Percentiles rank a stretch among this genome's conserved stretches.
These are phyloP conservation scores for Amaranthus hypochondriacus DNA, from an alignment of 148 eudicot genomes.

Conservation along the genomic window DNA sequence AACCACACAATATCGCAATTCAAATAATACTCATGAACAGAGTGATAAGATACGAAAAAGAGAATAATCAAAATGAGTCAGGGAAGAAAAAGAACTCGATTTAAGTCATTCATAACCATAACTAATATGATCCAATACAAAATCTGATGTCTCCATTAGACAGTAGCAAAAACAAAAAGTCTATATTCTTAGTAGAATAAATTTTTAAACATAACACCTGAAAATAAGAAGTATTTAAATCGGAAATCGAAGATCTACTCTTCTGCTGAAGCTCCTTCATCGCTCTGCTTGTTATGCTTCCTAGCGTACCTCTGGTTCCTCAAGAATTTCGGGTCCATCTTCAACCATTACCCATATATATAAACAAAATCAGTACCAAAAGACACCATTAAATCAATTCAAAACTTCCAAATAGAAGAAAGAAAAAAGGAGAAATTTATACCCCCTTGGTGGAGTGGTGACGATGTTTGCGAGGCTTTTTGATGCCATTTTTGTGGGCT, in stretches of 20 bases:
- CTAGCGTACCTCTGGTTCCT: conserved; percentile 96
- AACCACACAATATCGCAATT: too few species aligned
- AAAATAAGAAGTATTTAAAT: neutral
- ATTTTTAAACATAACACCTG: conserved; percentile 2
- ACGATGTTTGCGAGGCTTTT: conserved; percentile 75
- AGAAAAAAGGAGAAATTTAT: neutral
- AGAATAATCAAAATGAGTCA: neutral
- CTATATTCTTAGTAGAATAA: neutral
- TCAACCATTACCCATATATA: neutral
- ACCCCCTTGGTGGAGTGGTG: conserved; percentile 90
- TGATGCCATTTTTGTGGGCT: conserved; percentile 83
- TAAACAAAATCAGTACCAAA: neutral
- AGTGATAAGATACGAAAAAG: too few species aligned
- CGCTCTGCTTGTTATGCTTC: conserved; percentile 76
- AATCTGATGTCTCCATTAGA: neutral
- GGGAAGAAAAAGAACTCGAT: neutral
- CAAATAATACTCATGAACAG: too few species aligned
- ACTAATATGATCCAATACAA: neutral
- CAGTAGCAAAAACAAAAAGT: neutral
- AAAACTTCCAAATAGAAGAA: neutral
- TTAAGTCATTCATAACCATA: neutral
- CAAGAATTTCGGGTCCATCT: conserved; percentile 92
- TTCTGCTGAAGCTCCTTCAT: conserved; percentile 43
- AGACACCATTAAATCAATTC: too few species aligned
- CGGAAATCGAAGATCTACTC: conserved; percentile 29